These are phyloP conservation scores for Salix arbutifolia DNA, from an alignment of 345 rosid genomes.

Conservation along the genomic window DNA sequence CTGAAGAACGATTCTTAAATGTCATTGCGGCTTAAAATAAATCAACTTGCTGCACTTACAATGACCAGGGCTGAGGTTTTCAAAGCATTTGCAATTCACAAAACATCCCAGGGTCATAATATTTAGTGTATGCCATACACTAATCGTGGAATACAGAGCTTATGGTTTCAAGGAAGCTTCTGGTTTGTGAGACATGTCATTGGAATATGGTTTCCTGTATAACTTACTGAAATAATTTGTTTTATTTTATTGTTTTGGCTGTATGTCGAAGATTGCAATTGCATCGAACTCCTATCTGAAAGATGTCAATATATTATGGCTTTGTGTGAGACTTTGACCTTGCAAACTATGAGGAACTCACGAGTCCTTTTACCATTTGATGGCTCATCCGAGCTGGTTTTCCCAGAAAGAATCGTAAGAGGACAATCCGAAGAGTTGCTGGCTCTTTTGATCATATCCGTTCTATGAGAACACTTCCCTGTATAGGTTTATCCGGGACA, in stretches of 20 bases:
- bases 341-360: not conserved
- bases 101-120: not conserved
- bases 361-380: not conserved
- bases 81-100: not conserved
- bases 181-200: not conserved
- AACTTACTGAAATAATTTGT: not conserved
- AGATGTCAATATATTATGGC: not conserved
- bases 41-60: not conserved
- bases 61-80: not conserved
- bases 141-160: not conserved
- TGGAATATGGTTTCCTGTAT: not conserved
- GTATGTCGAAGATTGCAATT: not conserved
- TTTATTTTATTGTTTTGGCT: not conserved
- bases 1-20: not conserved
- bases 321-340: not conserved
- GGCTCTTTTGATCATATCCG: no score
- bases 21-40: constrained; percentile 2
- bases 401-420: not conserved
- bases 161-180: not conserved
- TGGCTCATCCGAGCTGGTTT: not conserved
- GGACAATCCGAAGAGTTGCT: not conserved
- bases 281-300: not conserved
- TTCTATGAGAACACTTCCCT: no score
- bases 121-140: not conserved
- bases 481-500: no score